A percentile compares a stretch with the other conserved stretches of the same genome.
Evolutionary conservation across 345 rosid species (phyloP).

Genomic region (Conringia planisiliqua): DNA sequence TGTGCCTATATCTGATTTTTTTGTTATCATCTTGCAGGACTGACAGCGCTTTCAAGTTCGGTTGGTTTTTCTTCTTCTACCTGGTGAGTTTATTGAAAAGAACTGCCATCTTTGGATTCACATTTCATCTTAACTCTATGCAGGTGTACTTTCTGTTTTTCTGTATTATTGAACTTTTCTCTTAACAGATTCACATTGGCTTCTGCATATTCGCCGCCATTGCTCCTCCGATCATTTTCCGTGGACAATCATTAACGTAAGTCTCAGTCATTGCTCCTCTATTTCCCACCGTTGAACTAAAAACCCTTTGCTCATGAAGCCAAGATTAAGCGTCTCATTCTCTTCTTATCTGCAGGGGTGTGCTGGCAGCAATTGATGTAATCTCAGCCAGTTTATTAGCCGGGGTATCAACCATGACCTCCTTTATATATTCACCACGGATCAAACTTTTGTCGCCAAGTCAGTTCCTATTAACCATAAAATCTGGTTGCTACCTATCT

Average conservation of each 20-base stretch:
- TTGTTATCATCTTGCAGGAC: constrained; percentile 63
- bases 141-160: neutral
- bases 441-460: neutral
- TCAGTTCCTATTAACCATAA: neutral
- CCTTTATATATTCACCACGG: neutral
- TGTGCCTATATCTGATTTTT: neutral
- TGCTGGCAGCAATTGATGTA: constrained; percentile 91
- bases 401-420: constrained; percentile 60
- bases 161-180: neutral
- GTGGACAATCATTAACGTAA: constrained; percentile 95
- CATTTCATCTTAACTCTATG: neutral
- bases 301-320: neutral
- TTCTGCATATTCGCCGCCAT: constrained; percentile 97
- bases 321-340: neutral
- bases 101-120: neutral
- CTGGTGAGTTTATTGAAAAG: constrained; percentile 52
- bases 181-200: constrained; percentile 74
- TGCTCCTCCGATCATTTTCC: constrained; percentile 95
- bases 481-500: neutral
- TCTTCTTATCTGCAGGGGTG: constrained; percentile 55
- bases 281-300: neutral
- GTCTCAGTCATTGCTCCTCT: constrained; percentile 25
- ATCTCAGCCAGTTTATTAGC: constrained; percentile 57
- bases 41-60: constrained; percentile 88
- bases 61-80: constrained; percentile 97